These are phyloP conservation scores for Lactarius indigo DNA, from an alignment of 768 basidiomycete genomes.

Conservation along the genomic window DNA sequence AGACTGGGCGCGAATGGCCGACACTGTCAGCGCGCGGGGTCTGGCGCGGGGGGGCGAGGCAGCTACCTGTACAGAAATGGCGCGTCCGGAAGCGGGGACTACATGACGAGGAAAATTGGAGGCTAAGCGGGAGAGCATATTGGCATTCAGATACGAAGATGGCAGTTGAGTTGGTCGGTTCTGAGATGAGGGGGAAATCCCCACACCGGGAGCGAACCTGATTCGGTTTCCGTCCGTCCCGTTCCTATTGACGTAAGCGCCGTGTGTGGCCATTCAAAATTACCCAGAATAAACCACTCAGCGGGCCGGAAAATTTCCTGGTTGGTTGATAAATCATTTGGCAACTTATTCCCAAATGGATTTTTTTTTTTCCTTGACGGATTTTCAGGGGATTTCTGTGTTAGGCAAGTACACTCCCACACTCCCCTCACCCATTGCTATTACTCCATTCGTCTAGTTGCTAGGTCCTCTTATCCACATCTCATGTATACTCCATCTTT, in stretches of 20 bases:
- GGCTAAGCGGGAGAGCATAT: conserved; percentile 29
- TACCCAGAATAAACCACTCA: neutral
- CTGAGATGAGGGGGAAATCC: neutral
- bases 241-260: conserved; percentile 9
- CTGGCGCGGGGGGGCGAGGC: conserved; percentile 20
- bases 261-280: neutral
- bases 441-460: conserved; percentile 20
- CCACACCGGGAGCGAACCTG: neutral
- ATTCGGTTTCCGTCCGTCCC: neutral
- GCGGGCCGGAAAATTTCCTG: neutral
- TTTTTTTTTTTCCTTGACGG: neutral
- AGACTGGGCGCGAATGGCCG: conserved; percentile 46
- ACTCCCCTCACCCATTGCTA: no score
- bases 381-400: neutral
- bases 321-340: neutral
- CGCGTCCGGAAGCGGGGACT: conserved; percentile 25
- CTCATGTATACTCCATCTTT: conserved; percentile 39
- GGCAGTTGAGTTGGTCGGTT: neutral
- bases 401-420: no score
- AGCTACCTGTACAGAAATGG: conserved; percentile 35
- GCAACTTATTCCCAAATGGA: neutral
- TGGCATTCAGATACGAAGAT: neutral
- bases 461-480: conserved; percentile 37
- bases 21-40: conserved; percentile 26
- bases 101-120: conserved; percentile 24